Evolutionary conservation across 371 early-diverging fungal genomes (phyloP), one percentile per base, ranked within the genome.

Genomic region (Mucor racemosus): DNA sequence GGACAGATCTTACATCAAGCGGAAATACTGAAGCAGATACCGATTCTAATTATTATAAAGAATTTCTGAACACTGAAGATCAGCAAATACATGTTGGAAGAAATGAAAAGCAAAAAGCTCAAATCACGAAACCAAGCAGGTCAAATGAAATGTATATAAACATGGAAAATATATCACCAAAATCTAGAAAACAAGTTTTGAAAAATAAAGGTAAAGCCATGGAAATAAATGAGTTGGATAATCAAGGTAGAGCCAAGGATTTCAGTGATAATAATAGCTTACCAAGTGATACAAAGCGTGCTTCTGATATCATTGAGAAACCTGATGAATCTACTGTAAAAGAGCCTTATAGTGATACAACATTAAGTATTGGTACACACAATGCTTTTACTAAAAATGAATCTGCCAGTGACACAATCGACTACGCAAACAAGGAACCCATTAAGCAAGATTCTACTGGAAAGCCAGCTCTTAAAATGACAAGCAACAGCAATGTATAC

Each of bases 311-410:
- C 46, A 46, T 46, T 19, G 9, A 9, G 46, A 46, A 17, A 46
- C 19, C 19, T 46, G 17, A 19, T 46, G 19, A 19, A 17, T 46
- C 46, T n/a, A 10, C n/a, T 10, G 46, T 19, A 46, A n/a, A 46
- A 19, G 46, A 19, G 17, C 19, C 21, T 19, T 10, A 5, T 11
- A 31, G 53, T 53, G 53, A 53, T 26, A 31, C 31, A 31, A 53
- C 53, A 53, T 13, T 53, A 53, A 31, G 26, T 26, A 6, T 5
- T 31, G 53, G 14, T 53, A 53, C 53, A 53, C 53, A 26, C 31
- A 53, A 53, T 53, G 53, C 11, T 31, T 11, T 31, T 53, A 26
- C 53, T 31, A 31, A 53, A 53, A 53, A 31, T 53, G 53, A 53
- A 53, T 0, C 26, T 26, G 10, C 14, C 3, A 21, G 53, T 21